A percentile compares a stretch with the other conserved stretches of the same genome.
phyloP scores from a whole-genome alignment of 169 alveolate species.

The Plasmodium chabaudi region DNA sequence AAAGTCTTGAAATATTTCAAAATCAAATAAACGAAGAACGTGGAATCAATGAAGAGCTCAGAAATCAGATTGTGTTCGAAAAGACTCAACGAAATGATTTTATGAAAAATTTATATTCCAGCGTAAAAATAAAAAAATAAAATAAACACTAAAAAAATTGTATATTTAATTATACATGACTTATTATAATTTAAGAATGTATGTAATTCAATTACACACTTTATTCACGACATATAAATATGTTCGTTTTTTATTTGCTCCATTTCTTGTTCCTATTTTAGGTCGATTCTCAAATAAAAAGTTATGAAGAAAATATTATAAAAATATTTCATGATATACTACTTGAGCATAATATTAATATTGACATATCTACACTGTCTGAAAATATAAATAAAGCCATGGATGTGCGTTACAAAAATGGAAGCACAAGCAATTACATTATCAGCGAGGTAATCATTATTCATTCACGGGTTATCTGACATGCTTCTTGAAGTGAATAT shows the following conservation, averaged over 20 bases:
- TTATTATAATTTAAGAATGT: no score
- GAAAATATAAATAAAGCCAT: conserved; percentile 27
- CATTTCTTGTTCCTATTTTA: background rate
- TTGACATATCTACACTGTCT: conserved; percentile 17
- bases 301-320: conserved; percentile 55
- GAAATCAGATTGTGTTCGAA: background rate
- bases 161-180: background rate
- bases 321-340: conserved; percentile 42
- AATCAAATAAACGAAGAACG: conserved; percentile 34
- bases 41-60: conserved; percentile 31
- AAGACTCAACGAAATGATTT: conserved; percentile 11
- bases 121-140: conserved; percentile 13
- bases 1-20: background rate
- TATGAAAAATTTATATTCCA: conserved; percentile 35
- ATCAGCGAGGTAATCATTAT: background rate
- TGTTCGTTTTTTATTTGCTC: no score
- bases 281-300: conserved; percentile 71
- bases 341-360: conserved; percentile 8
- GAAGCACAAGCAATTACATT: background rate
- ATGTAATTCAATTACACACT: background rate
- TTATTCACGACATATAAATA: no score
- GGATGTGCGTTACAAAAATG: conserved; percentile 15
- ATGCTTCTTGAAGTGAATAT: no score
- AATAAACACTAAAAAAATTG: background rate
- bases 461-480: background rate